A percentile compares a stretch with the other conserved stretches of the same genome.
Conservation (phyloP, 306 rosid genomes). For the Quercus parvula region DNA sequence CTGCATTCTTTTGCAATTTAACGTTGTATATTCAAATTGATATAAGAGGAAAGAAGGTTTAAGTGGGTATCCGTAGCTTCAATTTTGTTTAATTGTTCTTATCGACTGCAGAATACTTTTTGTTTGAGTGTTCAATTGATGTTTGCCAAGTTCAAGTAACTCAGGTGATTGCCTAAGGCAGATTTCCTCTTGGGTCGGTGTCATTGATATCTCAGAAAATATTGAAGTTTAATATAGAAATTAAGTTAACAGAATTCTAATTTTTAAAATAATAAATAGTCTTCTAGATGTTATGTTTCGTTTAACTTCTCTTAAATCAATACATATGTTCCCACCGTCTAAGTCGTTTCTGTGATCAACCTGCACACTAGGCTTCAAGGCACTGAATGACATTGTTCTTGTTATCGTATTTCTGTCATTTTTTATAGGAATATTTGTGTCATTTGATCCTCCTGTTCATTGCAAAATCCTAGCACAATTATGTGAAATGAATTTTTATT, state of each 20-base stretch:
- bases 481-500: no score
- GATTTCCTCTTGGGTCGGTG: neutral
- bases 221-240: no score
- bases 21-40: neutral
- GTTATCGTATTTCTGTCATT: neutral
- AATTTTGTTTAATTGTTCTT: neutral
- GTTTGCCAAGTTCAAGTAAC: neutral
- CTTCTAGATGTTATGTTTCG: no score
- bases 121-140: neutral
- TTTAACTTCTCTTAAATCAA: no score
- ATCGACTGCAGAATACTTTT: neutral
- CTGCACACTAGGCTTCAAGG: no score
- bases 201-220: neutral
- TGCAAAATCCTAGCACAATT: neutral
- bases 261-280: no score
- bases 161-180: neutral
- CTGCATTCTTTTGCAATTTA: neutral
- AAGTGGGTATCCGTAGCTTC: neutral
- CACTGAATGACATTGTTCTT: no score
- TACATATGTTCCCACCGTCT: no score
- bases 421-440: neutral
- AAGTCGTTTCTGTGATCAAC: no score
- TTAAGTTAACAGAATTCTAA: no score
- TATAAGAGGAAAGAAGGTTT: neutral
- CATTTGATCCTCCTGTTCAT: neutral